Evolutionary conservation across 768 basidiomycete genomes (phyloP).

Genomic region (Mrakia blollopis): DNA sequence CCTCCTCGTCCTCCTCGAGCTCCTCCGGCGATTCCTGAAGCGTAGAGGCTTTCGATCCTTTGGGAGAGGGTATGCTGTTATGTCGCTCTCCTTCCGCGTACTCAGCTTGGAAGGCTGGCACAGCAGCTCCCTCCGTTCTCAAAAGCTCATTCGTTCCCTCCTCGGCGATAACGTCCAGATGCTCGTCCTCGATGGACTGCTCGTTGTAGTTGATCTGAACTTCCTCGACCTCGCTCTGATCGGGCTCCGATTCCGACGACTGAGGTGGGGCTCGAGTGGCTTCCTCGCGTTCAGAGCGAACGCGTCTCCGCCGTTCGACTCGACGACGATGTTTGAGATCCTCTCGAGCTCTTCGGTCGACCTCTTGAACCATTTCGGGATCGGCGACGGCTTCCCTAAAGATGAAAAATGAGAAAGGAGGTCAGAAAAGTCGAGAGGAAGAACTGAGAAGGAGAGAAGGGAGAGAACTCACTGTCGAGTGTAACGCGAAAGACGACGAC

Average conservation of each 20-base stretch:
- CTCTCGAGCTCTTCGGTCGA: background rate
- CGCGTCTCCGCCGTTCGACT: background rate
- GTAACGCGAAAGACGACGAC: slow-evolving; percentile 13
- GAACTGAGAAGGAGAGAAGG: background rate
- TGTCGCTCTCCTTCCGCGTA: slow-evolving; percentile 18
- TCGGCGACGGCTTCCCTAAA: slow-evolving; percentile 1
- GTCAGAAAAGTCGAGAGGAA: background rate
- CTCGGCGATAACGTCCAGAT: slow-evolving; percentile 17
- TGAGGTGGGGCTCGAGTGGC: too few species aligned
- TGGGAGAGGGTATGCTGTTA: background rate
- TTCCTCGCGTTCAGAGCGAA: background rate
- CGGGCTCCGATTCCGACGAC: too few species aligned
- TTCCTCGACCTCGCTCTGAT: too few species aligned
- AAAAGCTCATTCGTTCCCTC: slow-evolving; percentile 23
- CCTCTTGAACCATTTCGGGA: background rate
- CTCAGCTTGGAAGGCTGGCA: slow-evolving; percentile 4
- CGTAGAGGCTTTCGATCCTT: background rate
- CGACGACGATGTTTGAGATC: background rate
- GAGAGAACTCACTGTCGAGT: background rate
- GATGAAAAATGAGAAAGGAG: too few species aligned
- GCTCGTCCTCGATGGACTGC: background rate
- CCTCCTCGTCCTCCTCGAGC: slow-evolving; percentile 9
- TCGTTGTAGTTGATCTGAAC: background rate
- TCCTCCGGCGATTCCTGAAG: background rate
- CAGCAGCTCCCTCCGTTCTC: slow-evolving; percentile 19